These are phyloP conservation scores for Trichomonas gallinae DNA, from an alignment of 208 protist species.

Conservation along the genomic window DNA sequence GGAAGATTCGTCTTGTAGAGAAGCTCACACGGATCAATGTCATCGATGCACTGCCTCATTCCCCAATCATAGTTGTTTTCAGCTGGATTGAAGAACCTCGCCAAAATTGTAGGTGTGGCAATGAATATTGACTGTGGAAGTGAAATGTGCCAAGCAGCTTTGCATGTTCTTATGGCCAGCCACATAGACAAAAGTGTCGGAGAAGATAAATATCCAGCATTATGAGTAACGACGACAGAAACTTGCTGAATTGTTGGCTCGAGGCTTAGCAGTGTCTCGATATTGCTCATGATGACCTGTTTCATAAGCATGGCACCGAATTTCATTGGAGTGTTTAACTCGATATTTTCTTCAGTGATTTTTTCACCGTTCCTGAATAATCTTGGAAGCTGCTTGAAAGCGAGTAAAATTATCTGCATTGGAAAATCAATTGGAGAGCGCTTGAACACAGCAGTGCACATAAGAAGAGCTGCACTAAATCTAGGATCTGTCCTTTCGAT, in stretches of 20 bases:
- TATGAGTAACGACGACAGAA: background rate
- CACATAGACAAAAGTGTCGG: background rate
- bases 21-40: background rate
- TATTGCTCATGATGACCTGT: background rate
- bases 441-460: background rate
- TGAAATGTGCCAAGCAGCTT: background rate
- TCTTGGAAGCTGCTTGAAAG: background rate
- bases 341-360: background rate
- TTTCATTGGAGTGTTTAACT: background rate
- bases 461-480: background rate
- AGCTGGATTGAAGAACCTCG: background rate
- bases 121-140: background rate
- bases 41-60: background rate
- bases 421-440: background rate
- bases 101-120: background rate
- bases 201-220: background rate
- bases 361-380: background rate
- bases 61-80: background rate
- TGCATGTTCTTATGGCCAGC: background rate
- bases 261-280: background rate
- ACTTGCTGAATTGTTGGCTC: background rate
- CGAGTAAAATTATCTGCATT: background rate
- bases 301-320: background rate
- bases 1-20: background rate
- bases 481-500: background rate